Base-by-base conservation (phyloP, 805 yeast species). In the Komagataella kurtzmanii region DNA sequence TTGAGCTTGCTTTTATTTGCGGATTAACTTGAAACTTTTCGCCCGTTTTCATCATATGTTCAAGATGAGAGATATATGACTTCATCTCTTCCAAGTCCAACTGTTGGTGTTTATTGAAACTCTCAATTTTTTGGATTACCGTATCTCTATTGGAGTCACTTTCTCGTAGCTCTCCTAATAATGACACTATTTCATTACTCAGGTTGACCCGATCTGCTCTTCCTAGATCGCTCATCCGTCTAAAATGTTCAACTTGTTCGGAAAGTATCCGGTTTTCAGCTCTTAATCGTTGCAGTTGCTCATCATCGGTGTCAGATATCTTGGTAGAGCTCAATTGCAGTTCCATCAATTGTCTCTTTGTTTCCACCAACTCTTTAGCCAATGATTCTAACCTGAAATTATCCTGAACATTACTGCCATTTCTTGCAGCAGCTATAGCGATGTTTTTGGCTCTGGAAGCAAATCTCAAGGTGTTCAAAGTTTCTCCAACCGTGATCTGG, bases 381-480 rank as follows among this genome's bases (percentile, higher is more conserved):
- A 88, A 70, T 48, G 75, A 77, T 54, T 76, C 80, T 8, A 79
- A 62, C 49, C 69, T 75, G 48, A 76, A 77, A 17, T 73, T 75
- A 14, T 74, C 81, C 6, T 40, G 44, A 59, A 18, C 59, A 49
- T 14, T 10, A 24, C 62, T 55, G 57, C 73, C 77, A 57, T 75
- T 74, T 53, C 76, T 76, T 50, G 76, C 76, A 5, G 87, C 95
- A 51, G 73, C 75, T 59, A 90, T 74, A 10, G 80, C 73, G 50
- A 93, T 81, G 63, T 91, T 88, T 60, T 89, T 90, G 1, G 98
- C 97, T 54, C 97, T 72, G 0, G 96, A 86, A 0, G 97, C 98
- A 69, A 93, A 93, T 50, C 98, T 69, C 23, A 93, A 71, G 0
- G 98, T 90, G 62, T 88, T 88, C 45, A 82, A 71, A 0, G 97